phyloP scores from a whole-genome alignment of 768 basidiomycete genomes.

The Mycena capillaripes region DNA sequence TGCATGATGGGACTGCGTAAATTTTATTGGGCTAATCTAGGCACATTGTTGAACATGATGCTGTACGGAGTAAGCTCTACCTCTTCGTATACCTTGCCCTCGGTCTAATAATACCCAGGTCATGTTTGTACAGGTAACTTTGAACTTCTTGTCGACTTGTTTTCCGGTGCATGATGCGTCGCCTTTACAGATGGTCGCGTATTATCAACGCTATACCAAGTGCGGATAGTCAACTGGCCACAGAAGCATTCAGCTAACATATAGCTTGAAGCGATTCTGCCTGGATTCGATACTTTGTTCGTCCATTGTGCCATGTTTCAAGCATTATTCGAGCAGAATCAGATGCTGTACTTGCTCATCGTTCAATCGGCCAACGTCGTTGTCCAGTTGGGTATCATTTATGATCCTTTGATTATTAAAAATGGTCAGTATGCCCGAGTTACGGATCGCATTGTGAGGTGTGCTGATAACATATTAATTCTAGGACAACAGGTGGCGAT shows the following conservation, averaged over 20 bases:
- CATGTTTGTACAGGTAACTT: constrained; percentile 16
- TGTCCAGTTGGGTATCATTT: constrained; percentile 26
- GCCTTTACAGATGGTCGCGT: constrained; percentile 7
- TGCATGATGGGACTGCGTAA: background rate
- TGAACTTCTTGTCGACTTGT: background rate
- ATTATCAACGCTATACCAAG: constrained; percentile 17
- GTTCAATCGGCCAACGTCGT: constrained; percentile 19
- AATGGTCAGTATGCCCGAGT: constrained; percentile 5
- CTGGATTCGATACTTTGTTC: constrained; percentile 16
- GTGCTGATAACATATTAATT: background rate
- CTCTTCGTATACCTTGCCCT: background rate
- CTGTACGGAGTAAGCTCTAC: constrained; percentile 25
- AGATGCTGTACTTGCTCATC: constrained; percentile 31
- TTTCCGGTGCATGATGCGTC: background rate
- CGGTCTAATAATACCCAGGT: background rate
- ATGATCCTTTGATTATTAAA: constrained; percentile 26
- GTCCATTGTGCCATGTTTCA: background rate
- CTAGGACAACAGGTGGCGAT: background rate
- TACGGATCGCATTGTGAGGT: background rate
- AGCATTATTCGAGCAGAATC: background rate
- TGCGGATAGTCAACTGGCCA: background rate
- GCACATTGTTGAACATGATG: constrained; percentile 24
- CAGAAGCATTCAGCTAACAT: background rate
- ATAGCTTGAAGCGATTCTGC: constrained; percentile 2
- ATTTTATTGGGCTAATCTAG: background rate